Conservation (phyloP, 768 basidiomycete genomes). For the Artomyces pyxidatus region DNA sequence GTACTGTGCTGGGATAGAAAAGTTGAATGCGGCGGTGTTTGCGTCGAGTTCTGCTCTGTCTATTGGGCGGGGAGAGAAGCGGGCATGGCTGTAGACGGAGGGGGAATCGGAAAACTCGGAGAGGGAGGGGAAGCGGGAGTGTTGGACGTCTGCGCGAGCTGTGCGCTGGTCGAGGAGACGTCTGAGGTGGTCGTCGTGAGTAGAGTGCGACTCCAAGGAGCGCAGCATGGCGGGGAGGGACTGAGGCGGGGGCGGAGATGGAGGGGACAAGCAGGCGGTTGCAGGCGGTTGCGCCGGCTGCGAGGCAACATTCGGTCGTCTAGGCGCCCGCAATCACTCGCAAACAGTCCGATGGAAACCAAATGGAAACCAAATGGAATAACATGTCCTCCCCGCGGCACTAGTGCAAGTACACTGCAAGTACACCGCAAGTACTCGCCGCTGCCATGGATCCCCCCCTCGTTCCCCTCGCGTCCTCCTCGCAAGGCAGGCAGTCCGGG, state of each 20-base stretch:
- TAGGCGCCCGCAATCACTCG: too few species aligned
- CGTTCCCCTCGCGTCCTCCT: constrained; percentile 43
- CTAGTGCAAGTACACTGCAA: too few species aligned
- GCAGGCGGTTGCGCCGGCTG: too few species aligned
- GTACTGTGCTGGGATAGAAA: constrained; percentile 18
- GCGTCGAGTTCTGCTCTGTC: constrained; percentile 25
- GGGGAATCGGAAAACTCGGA: constrained; percentile 60
- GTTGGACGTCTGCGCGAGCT: constrained; percentile 37
- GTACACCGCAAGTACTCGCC: too few species aligned
- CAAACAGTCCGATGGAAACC: too few species aligned
- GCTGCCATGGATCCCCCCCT: constrained; percentile 9
- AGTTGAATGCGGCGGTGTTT: constrained; percentile 23
- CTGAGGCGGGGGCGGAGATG: too few species aligned
- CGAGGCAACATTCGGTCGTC: too few species aligned
- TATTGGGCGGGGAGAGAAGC: constrained; percentile 43
- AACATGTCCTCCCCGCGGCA: too few species aligned
- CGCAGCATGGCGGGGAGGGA: constrained; percentile 11
- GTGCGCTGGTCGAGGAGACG: constrained; percentile 47
- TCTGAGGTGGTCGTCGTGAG: constrained; percentile 40
- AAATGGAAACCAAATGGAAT: too few species aligned
- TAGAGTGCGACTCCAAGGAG: constrained; percentile 28
- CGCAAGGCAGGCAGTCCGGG: constrained; percentile 59
- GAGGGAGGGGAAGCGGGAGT: constrained; percentile 42
- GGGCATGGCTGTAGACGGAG: constrained; percentile 57
- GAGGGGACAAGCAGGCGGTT: too few species aligned